Evolutionary conservation across 1,284 basidiomycete genomes (phyloP).

Genomic region (Inonotus obliquus): DNA sequence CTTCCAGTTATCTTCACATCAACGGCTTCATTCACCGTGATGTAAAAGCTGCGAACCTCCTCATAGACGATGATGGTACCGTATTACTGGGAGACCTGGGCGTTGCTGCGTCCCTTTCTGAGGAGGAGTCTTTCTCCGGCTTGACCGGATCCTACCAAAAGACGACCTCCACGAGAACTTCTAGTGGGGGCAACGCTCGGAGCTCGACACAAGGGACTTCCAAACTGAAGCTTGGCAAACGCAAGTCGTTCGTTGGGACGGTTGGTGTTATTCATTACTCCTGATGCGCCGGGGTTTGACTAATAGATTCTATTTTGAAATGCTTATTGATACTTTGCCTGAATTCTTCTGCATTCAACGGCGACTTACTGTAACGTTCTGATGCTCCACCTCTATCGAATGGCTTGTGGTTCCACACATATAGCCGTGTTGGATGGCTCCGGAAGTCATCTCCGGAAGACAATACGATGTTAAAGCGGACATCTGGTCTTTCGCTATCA

Average conservation of each 20-base stretch:
- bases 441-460: slow-evolving; percentile 80
- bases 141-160: slow-evolving; percentile 22
- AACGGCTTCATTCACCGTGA: slow-evolving; percentile 91
- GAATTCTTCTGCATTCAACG: neutral
- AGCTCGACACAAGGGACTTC: slow-evolving; percentile 9
- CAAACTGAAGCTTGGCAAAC: slow-evolving; percentile 53
- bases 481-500: slow-evolving; percentile 92
- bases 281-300: neutral
- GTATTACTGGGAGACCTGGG: slow-evolving; percentile 87
- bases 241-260: slow-evolving; percentile 88
- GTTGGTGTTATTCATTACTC: slow-evolving; percentile 34
- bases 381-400: slow-evolving; percentile 1
- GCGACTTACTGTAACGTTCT: slow-evolving; percentile 6
- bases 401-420: neutral
- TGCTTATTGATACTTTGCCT: neutral
- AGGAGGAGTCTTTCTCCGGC: slow-evolving; percentile 36
- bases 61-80: slow-evolving; percentile 85
- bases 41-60: slow-evolving; percentile 85
- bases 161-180: slow-evolving; percentile 10
- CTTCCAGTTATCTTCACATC: slow-evolving; percentile 70
- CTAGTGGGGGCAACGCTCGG: slow-evolving; percentile 28
- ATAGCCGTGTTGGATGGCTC: slow-evolving; percentile 92
- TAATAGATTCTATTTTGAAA: neutral
- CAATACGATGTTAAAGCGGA: slow-evolving; percentile 84
- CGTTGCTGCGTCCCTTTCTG: slow-evolving; percentile 75